phyloP scores from a whole-genome alignment of 1,139 yeast genomes.

The Pneumocystis jirovecii region DNA sequence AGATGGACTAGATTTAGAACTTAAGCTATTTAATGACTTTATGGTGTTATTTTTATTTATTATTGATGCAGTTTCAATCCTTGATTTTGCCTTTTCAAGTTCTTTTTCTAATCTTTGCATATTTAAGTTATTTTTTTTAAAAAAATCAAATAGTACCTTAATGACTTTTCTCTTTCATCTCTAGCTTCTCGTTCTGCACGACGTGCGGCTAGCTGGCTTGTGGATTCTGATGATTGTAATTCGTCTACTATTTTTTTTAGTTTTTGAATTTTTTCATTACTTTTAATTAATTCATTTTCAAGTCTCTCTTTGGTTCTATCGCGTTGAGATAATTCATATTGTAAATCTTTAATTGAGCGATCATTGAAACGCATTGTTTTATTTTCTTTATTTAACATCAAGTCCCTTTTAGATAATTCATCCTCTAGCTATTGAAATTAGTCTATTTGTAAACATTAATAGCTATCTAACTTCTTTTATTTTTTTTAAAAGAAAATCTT shows the following conservation, averaged over 20 bases:
- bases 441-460: constrained; percentile 14
- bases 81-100: constrained; percentile 1
- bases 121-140: background rate
- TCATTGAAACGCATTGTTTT: constrained; percentile 22
- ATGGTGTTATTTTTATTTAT: background rate
- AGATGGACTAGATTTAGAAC: background rate
- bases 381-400: constrained; percentile 23
- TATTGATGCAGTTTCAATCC: background rate
- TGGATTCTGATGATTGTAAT: constrained; percentile 32
- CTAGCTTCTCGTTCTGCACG: constrained; percentile 35
- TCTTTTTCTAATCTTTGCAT: background rate
- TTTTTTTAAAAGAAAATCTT: constrained; percentile 4
- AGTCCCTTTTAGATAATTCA: constrained; percentile 26
- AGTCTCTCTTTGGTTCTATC: constrained; percentile 17
- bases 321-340: constrained; percentile 18
- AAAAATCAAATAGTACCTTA: background rate
- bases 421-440: constrained; percentile 25
- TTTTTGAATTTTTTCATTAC: constrained; percentile 26
- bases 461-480: background rate
- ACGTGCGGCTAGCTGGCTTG: constrained; percentile 29
- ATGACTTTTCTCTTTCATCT: constrained; percentile 39
- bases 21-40: background rate
- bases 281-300: constrained; percentile 23
- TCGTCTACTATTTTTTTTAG: constrained; percentile 28
- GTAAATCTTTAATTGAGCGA: constrained; percentile 21